Percentiles rank a stretch among this genome's conserved stretches.
These are phyloP conservation scores for Talaromyces rugulosus DNA, from an alignment of 2,329 filamentous ascomycete species.

Conservation along the genomic window DNA sequence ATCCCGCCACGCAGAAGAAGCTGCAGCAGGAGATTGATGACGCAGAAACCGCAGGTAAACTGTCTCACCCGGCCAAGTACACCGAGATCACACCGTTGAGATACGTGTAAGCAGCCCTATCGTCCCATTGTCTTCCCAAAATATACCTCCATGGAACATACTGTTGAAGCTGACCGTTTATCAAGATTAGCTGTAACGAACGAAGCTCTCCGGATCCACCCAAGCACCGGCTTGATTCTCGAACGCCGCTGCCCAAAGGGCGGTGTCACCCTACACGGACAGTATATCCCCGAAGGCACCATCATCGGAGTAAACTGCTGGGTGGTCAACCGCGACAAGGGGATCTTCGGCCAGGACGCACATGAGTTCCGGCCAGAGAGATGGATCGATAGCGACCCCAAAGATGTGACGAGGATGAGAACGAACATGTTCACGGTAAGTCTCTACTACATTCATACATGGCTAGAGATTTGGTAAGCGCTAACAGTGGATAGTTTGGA, in stretches of 20 bases:
- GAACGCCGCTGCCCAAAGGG: constrained; percentile 12
- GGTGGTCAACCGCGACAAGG: constrained; percentile 19
- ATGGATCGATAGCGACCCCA: constrained; percentile 18
- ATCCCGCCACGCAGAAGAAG: not conserved
- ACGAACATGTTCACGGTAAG: constrained; percentile 21
- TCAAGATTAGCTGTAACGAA: constrained; percentile 8
- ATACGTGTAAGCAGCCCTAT: not conserved
- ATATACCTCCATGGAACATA: not conserved
- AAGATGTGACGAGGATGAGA: constrained; percentile 18
- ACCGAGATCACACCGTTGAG: not conserved
- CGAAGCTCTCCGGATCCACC: constrained; percentile 12
- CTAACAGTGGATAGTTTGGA: not conserved
- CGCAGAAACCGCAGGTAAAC: not conserved
- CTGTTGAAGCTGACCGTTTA: not conserved
- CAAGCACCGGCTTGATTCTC: constrained; percentile 10
- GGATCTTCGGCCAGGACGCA: constrained; percentile 20
- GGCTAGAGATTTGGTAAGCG: not conserved
- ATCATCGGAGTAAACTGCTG: constrained; percentile 23
- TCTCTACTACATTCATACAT: not conserved
- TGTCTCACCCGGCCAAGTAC: not conserved
- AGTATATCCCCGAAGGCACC: constrained; percentile 16
- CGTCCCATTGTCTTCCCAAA: not conserved
- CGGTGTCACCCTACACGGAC: constrained; percentile 4
- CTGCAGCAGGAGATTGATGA: not conserved
- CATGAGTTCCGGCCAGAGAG: constrained; percentile 20